Evolutionary conservation across 192 early-diverging fungal species (phyloP).

Genomic region (Backusella luteola): DNA sequence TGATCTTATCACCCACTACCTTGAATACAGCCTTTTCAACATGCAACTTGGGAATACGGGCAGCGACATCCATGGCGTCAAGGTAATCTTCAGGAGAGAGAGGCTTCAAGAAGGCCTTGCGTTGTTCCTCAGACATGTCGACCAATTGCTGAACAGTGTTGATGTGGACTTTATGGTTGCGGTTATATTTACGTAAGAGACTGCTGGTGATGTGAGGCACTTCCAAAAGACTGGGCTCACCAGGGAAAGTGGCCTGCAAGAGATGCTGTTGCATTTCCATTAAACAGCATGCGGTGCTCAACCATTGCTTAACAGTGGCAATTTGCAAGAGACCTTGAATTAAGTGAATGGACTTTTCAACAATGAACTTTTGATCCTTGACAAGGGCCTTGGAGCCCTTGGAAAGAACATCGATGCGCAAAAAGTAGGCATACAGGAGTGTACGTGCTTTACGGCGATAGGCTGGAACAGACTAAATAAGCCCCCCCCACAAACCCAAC

Average conservation of each 20-base stretch:
- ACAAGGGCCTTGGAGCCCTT: slow-evolving; percentile 33
- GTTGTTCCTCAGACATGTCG: slow-evolving; percentile 62
- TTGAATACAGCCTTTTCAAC: slow-evolving; percentile 79
- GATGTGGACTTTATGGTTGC: slow-evolving; percentile 63
- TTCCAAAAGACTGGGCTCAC: slow-evolving; percentile 81
- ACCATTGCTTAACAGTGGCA: slow-evolving; percentile 83
- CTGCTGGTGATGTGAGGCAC: slow-evolving; percentile 76
- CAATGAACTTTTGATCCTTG: slow-evolving; percentile 66
- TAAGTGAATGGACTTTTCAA: slow-evolving; percentile 71
- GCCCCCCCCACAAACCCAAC: neutral
- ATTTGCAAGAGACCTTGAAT: slow-evolving; percentile 89
- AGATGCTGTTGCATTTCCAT: slow-evolving; percentile 90
- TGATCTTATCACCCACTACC: slow-evolving; percentile 72
- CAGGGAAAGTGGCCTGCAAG: slow-evolving; percentile 81
- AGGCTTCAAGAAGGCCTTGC: slow-evolving; percentile 53
- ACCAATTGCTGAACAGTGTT: slow-evolving; percentile 65
- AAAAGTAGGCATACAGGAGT: slow-evolving; percentile 82
- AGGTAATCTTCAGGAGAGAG: slow-evolving; percentile 64
- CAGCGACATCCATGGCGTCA: slow-evolving; percentile 70
- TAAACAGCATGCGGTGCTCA: slow-evolving; percentile 59
- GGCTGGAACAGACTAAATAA: slow-evolving; percentile 24
- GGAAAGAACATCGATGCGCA: slow-evolving; percentile 65
- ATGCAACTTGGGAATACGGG: slow-evolving; percentile 74
- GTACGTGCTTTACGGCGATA: slow-evolving; percentile 68
- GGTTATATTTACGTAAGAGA: slow-evolving; percentile 59